These are phyloP conservation scores for Suillus paluster DNA, from an alignment of 768 basidiomycete genomes.

Conservation along the genomic window DNA sequence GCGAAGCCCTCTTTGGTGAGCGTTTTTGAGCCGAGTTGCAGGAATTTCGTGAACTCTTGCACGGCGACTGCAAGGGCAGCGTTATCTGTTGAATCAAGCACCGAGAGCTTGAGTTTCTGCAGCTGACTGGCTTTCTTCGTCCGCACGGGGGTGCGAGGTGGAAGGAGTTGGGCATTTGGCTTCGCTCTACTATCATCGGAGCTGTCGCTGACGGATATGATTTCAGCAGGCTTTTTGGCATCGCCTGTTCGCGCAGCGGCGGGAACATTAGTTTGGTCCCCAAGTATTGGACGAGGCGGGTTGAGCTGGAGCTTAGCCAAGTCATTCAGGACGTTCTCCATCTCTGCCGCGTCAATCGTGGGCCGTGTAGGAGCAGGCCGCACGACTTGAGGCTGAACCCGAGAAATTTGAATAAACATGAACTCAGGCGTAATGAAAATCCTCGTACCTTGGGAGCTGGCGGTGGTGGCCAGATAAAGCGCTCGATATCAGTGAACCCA, in stretches of 20 bases:
- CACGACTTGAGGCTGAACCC: conserved; percentile 39
- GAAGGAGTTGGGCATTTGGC: conserved; percentile 20
- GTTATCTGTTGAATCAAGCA: conserved; percentile 57
- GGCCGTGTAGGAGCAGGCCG: conserved; percentile 20
- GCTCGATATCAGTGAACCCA: conserved; percentile 61
- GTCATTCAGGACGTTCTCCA: conserved; percentile 61
- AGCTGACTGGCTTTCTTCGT: conserved; percentile 53
- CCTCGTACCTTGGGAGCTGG: conserved; percentile 33
- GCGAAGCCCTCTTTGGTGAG: conserved; percentile 72
- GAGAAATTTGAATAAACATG: conserved; percentile 8
- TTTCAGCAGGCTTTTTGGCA: conserved; percentile 27
- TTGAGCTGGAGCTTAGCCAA: conserved; percentile 63
- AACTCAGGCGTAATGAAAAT: conserved; percentile 2
- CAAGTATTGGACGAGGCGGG: conserved; percentile 50
- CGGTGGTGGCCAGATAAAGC: conserved; percentile 78
- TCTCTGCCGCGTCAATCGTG: conserved; percentile 42
- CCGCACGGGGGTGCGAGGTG: conserved; percentile 37
- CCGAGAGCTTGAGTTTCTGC: conserved; percentile 47
- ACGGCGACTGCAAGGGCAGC: conserved; percentile 55
- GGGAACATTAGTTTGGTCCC: conserved; percentile 51
- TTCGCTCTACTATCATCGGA: conserved; percentile 36
- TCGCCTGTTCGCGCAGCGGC: conserved; percentile 42
- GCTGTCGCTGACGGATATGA: conserved; percentile 48
- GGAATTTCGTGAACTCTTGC: conserved; percentile 60
- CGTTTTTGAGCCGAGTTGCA: conserved; percentile 63